These are phyloP conservation scores for Phytophthora podocarpi DNA, from an alignment of 352 stramenopile genomes.

Conservation along the genomic window DNA sequence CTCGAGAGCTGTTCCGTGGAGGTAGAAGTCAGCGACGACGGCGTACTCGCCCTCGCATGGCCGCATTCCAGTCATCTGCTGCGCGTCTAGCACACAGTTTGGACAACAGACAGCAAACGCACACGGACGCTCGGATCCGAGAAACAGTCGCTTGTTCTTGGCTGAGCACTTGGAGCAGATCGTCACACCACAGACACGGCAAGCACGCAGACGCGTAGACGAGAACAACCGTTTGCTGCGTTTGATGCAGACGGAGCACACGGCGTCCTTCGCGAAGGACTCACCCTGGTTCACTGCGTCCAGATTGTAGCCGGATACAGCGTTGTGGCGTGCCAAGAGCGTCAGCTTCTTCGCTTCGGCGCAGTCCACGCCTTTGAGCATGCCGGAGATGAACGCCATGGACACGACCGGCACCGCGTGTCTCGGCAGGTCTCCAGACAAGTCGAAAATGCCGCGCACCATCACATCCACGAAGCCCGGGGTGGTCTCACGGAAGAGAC, in stretches of 20 bases:
- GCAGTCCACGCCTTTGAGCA: slow-evolving; percentile 45
- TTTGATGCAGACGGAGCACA: slow-evolving; percentile 44
- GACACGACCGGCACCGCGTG: slow-evolving; percentile 37
- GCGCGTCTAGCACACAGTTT: slow-evolving; percentile 37
- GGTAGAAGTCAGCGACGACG: slow-evolving; percentile 33
- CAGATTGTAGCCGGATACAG: slow-evolving; percentile 28
- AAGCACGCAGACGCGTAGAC: slow-evolving; percentile 20
- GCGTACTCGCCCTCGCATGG: slow-evolving; percentile 24
- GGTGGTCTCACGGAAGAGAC: slow-evolving; percentile 40
- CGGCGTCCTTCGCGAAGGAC: slow-evolving; percentile 10
- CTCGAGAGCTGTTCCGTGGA: slow-evolving; percentile 18
- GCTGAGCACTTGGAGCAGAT: slow-evolving; percentile 38
- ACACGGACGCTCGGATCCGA: slow-evolving; percentile 23
- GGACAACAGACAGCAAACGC: slow-evolving; percentile 33
- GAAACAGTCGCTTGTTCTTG: slow-evolving; percentile 34
- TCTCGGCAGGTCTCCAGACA: slow-evolving; percentile 38
- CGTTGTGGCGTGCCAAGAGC: slow-evolving; percentile 37
- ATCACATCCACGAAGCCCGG: slow-evolving; percentile 41
- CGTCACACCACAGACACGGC: slow-evolving; percentile 26
- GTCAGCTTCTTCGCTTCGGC: slow-evolving; percentile 66
- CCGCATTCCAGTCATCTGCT: slow-evolving; percentile 34
- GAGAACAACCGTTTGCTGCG: slow-evolving; percentile 26
- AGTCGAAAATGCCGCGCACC: slow-evolving; percentile 46
- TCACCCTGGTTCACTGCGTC: slow-evolving; percentile 22
- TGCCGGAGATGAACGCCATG: slow-evolving; percentile 39